A percentile compares a stretch with the other conserved stretches of the same genome.
Conservation (phyloP, 345 rosid genomes). For the Lepidium aucheri region DNA sequence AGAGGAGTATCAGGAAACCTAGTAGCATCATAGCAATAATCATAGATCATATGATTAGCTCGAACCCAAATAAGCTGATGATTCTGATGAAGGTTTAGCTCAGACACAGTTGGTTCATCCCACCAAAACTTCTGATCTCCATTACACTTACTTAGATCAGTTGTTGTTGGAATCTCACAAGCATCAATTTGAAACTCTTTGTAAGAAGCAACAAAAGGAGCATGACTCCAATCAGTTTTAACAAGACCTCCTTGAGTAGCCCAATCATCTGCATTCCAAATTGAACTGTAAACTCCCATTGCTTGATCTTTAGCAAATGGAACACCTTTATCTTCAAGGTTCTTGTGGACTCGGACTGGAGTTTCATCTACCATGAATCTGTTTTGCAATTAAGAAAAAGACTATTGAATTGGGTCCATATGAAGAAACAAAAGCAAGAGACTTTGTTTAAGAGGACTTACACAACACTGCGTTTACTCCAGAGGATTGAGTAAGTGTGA, state of each 20-base stretch:
- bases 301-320: conserved; percentile 91
- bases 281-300: conserved; percentile 96
- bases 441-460: conserved; percentile 31
- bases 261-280: conserved; percentile 99
- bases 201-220: conserved; percentile 88
- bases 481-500: conserved; percentile 72
- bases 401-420: not conserved
- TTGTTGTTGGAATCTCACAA: conserved; percentile 55
- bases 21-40: conserved; percentile 65
- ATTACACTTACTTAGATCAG: conserved; percentile 44
- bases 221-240: conserved; percentile 95
- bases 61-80: conserved; percentile 95
- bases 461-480: conserved; percentile 87
- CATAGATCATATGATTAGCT: conserved; percentile 86
- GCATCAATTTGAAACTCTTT: conserved; percentile 69
- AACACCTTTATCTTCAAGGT: conserved; percentile 80
- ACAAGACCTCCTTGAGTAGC: conserved; percentile 96
- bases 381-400: not conserved
- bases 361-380: conserved; percentile 91
- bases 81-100: conserved; percentile 72
- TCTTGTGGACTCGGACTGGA: conserved; percentile 67
- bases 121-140: conserved; percentile 71
- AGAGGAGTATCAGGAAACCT: conserved; percentile 74
- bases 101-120: conserved; percentile 77
- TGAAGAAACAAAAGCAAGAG: not conserved